These are phyloP conservation scores for Orbilia quercus DNA, from an alignment of 2,329 filamentous ascomycete genomes.

Conservation along the genomic window DNA sequence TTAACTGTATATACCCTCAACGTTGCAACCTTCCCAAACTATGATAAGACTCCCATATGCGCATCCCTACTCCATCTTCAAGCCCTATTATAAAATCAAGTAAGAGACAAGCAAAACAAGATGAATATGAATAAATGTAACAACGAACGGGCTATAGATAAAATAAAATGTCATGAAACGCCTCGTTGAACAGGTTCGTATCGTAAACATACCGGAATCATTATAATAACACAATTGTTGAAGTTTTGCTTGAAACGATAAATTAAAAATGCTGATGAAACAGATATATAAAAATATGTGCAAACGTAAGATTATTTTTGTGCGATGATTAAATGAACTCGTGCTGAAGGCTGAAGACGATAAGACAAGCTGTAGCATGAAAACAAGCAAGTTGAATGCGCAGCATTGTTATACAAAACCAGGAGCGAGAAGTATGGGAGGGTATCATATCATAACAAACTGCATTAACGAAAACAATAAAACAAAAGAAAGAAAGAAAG, in stretches of 20 bases:
- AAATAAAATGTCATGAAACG: constrained; percentile 1
- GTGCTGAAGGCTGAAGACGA: too few relatives aligned
- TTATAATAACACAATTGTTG: constrained; percentile 7
- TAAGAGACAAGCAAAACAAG: not conserved
- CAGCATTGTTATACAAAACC: constrained; percentile 4
- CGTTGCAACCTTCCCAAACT: too few relatives aligned
- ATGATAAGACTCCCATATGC: too few relatives aligned
- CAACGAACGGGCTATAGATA: not conserved
- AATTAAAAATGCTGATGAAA: not conserved
- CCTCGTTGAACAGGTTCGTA: constrained; percentile 1
- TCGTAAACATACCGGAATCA: not conserved
- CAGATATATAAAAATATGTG: constrained; percentile 17
- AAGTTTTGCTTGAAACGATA: not conserved
- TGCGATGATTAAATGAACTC: not conserved
- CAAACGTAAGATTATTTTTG: constrained; percentile 55
- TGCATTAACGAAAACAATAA: not conserved
- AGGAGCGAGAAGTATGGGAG: not conserved
- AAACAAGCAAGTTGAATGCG: constrained; percentile 3
- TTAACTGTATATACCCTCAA: too few relatives aligned
- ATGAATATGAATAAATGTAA: constrained; percentile 5
- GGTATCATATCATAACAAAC: constrained; percentile 24
- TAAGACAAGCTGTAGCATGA: not conserved
- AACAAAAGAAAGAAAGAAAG: constrained; percentile 1
- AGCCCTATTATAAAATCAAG: too few relatives aligned
- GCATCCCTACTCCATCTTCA: too few relatives aligned